Evolutionary conservation across 2,329 filamentous ascomycete species (phyloP).

Genomic region (Neurospora sp.): DNA sequence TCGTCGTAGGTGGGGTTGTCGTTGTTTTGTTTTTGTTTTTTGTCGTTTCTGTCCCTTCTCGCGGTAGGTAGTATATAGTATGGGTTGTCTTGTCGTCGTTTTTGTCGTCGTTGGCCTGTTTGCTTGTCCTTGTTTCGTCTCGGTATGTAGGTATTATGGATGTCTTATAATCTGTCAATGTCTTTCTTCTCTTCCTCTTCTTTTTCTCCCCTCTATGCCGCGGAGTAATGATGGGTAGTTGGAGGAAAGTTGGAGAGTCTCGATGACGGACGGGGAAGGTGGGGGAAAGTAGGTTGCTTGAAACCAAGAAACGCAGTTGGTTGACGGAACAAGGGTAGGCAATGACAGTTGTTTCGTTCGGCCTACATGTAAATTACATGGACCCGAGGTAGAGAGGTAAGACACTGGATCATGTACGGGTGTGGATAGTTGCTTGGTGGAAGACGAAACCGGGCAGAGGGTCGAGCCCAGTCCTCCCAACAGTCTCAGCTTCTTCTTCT

Average conservation of each 20-base stretch:
- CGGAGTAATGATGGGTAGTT: neutral
- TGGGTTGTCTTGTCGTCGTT: neutral
- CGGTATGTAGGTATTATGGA: neutral
- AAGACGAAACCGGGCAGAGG: neutral
- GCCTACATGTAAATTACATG: neutral
- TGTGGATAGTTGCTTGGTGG: neutral
- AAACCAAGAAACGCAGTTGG: neutral
- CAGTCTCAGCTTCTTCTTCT: neutral
- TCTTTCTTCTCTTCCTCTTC: neutral
- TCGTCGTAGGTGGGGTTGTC: neutral
- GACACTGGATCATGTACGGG: neutral
- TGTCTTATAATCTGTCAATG: neutral
- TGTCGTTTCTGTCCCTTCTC: neutral
- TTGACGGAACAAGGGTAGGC: neutral
- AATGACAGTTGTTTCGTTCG: neutral
- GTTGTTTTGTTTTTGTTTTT: neutral
- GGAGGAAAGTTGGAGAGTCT: neutral
- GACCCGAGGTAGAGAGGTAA: neutral
- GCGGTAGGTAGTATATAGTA: neutral
- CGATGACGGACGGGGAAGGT: neutral
- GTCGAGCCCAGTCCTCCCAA: neutral
- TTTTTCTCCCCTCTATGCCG: neutral
- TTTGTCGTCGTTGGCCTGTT: neutral
- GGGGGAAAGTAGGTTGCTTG: neutral
- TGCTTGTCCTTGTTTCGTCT: neutral